A percentile compares a stretch with the other conserved stretches of the same genome.
These are phyloP conservation scores for Candida fluviatilis DNA, from an alignment of 805 yeast species.

Conservation along the genomic window DNA sequence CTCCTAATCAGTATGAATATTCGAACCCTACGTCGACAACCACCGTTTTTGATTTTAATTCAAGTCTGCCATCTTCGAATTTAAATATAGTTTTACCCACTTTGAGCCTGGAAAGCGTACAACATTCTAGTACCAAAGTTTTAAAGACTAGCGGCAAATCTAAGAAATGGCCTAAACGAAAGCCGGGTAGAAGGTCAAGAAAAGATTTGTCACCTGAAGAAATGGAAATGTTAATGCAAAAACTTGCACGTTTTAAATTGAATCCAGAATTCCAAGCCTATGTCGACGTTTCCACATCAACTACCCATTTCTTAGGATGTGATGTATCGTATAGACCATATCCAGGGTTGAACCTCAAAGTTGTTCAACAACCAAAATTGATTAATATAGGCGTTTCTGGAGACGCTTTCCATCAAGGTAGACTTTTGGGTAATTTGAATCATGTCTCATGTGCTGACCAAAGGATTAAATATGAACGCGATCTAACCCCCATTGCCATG, in stretches of 20 bases:
- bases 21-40: background rate
- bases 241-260: background rate
- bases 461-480: conserved; percentile 11
- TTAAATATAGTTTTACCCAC: background rate
- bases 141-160: too few relatives aligned
- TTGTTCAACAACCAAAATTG: background rate
- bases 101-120: background rate
- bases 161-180: background rate
- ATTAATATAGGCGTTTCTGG: background rate
- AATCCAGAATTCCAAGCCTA: background rate
- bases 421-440: background rate
- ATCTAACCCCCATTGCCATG: conserved; percentile 6
- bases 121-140: background rate
- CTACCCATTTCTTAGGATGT: background rate
- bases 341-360: background rate
- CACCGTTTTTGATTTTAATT: background rate
- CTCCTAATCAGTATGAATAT: background rate
- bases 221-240: background rate
- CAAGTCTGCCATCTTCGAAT: background rate
- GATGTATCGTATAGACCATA: background rate
- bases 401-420: background rate
- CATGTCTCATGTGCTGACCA: background rate
- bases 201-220: background rate
- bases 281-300: background rate
- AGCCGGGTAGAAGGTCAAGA: background rate